Base-by-base conservation (phyloP, 805 yeast species). In the Yamadazyma paraphyllophila region DNA sequence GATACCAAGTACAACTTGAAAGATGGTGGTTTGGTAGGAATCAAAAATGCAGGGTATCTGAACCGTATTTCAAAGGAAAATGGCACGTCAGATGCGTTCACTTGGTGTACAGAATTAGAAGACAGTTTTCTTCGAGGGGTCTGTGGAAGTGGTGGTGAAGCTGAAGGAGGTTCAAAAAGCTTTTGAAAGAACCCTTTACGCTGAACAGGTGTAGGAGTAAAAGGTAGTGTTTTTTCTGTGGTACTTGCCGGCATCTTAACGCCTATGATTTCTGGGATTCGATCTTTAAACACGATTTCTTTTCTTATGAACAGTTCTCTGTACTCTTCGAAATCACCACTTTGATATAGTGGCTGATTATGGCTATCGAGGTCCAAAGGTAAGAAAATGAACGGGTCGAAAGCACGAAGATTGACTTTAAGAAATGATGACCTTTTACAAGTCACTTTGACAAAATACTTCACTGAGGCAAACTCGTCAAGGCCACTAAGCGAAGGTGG, bases 401-500 rank as follows among this genome's bases (percentile, higher is more conserved):
- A 58, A 9, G 72, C 58, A 32, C 86, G 63, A 27, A 74, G 54
- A 48, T 80, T 82, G 24, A 69, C 41, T 44, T 74, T 73, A 45
- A 78, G 63, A 27, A 80, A 55, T 2, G 81, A 70, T 1, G 82
- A 61, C 38, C 82, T 57, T 46, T 76, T 77, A 35, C 82, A 81
- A 0, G 87, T 82, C 8, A 73, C 85, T 59, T 82, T 82, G 44
- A 83, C 69, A 55, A 74, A 82, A 57, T 82, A 82, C 45, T 71
- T 66, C 41, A 80, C 61, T 9, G 59, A 56, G 7, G 77, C 79
- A 55, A 56, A 58, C 31, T 62, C 58, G 11, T 64, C 66, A 54
- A 53, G 57, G 16, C 58, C 68, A 25, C 57, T 50, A n/a, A 66
- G 48, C 2, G 71, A 61, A 1, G 73, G 73, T 1, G 73, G 73